Evolutionary conservation across 2,329 filamentous ascomycete species (phyloP).

Genomic region (Penicillium decumbens): DNA sequence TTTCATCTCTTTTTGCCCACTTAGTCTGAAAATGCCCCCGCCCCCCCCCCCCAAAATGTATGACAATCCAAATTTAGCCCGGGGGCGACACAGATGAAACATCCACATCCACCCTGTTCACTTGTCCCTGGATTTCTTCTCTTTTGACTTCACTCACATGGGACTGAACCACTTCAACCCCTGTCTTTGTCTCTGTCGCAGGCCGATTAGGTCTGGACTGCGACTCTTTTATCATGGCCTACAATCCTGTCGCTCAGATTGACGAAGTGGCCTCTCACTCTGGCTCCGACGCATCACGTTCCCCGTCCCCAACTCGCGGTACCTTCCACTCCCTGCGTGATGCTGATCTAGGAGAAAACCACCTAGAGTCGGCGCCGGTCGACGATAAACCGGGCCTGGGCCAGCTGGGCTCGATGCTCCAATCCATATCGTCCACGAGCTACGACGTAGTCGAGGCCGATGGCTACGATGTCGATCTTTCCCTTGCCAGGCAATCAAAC

Average conservation of each 20-base stretch:
- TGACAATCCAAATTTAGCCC: slow-evolving; percentile 5
- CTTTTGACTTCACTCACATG: background rate
- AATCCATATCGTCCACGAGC: slow-evolving; percentile 36
- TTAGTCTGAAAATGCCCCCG: background rate
- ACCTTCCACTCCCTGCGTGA: slow-evolving; percentile 31
- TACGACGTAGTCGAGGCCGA: slow-evolving; percentile 48
- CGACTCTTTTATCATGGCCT: slow-evolving; percentile 34
- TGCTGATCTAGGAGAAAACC: slow-evolving; percentile 26
- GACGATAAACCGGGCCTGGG: slow-evolving; percentile 23
- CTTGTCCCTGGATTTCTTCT: slow-evolving; percentile 1
- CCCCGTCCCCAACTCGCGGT: slow-evolving; percentile 26
- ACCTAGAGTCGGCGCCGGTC: slow-evolving; percentile 28
- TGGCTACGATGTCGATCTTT: slow-evolving; percentile 41
- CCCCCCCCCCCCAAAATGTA: background rate
- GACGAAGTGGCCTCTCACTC: slow-evolving; percentile 40
- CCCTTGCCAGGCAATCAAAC: slow-evolving; percentile 20
- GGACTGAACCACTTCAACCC: background rate
- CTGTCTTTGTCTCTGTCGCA: background rate
- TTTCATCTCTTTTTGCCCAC: no score
- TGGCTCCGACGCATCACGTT: slow-evolving; percentile 33
- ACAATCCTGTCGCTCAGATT: slow-evolving; percentile 42
- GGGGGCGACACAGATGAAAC: slow-evolving; percentile 10
- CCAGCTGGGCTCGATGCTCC: slow-evolving; percentile 34
- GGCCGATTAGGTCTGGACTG: slow-evolving; percentile 15
- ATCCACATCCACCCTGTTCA: background rate